Base-by-base conservation (phyloP, 2,329 filamentous ascomycete species). In the Calonectria leucothoes region DNA sequence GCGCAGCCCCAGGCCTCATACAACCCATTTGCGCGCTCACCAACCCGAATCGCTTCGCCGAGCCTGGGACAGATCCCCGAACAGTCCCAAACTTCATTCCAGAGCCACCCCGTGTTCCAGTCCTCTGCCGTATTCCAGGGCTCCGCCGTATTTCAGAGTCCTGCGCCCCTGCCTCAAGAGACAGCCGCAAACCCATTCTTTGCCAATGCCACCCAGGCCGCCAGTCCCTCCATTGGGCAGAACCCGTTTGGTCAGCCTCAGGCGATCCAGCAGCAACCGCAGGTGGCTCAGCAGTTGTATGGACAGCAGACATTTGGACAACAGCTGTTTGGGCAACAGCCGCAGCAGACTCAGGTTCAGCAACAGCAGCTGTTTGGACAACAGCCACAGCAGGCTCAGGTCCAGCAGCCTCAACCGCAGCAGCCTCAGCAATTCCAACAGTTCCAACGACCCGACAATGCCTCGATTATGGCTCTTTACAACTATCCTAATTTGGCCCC, bases 401-500 rank as follows among this genome's bases (percentile, higher is more conserved):
- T 33, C 12, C 76, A 74, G n/a, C 80, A 79, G 66, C 75, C 31
- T 25, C 61, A 66, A 27, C 80, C 74, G 66, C 81, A 78, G 25
- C 78, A 75, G 23, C 76, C 73, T 25, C 81, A 82, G 66, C 81
- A 82, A n/a, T 78, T 79, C 49, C 82, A 81, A 29, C 84, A 80
- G 37, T 86, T 87, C 20, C 86, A 86, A 51, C 86, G 89, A 37
- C 88, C 92, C 35, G 91, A 95, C 79, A 96, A 94, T 75, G 91
- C 90, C 4, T 93, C 93, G 6, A 96, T 97, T 72, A 87, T 96
- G 82, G 93, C 94, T 7, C 84, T 97, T 14, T 96, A 94, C 83
- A 92, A 91, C 81, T 90, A 92, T 48, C 88, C 90, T 10, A 88
- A 91, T 64, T 83, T 88, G 39, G 85, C 87, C 1, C 87, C 89